Evolutionary conservation across 345 rosid species (phyloP).

Genomic region (Turritis glabra): DNA sequence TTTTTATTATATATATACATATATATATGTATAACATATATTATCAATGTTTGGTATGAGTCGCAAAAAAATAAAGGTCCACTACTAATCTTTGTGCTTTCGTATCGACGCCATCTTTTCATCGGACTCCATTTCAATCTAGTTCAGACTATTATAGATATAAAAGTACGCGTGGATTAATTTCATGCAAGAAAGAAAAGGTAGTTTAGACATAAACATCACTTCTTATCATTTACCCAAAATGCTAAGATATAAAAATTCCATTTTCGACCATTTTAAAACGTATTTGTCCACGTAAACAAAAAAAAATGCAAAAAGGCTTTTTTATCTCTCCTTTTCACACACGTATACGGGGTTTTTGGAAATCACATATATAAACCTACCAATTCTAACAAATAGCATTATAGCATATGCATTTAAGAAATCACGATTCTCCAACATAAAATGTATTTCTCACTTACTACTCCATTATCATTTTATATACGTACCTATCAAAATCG

Average conservation of each 20-base stretch:
- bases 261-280: conserved; percentile 16
- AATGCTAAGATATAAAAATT: conserved; percentile 1
- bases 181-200: background rate
- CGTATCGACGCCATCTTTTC: conserved; percentile 24
- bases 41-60: conserved; percentile 8
- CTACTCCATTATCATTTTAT: background rate
- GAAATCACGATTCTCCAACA: conserved; percentile 23
- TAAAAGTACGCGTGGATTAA: conserved; percentile 19
- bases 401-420: conserved; percentile 12
- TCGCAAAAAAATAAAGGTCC: conserved; percentile 6
- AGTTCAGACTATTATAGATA: background rate
- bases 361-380: background rate
- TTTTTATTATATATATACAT: no score
- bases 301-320: background rate
- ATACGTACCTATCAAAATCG: background rate
- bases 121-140: conserved; percentile 15
- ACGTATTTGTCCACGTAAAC: conserved; percentile 10
- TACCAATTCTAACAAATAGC: conserved; percentile 2
- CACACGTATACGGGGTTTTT: background rate
- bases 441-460: conserved; percentile 1
- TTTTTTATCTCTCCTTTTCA: background rate
- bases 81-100: conserved; percentile 8
- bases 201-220: conserved; percentile 19
- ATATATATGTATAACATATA: background rate
- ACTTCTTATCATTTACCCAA: conserved; percentile 31